These are phyloP conservation scores for Mastigamoeba balamuthi DNA, from an alignment of 78 protist genomes.

Conservation along the genomic window DNA sequence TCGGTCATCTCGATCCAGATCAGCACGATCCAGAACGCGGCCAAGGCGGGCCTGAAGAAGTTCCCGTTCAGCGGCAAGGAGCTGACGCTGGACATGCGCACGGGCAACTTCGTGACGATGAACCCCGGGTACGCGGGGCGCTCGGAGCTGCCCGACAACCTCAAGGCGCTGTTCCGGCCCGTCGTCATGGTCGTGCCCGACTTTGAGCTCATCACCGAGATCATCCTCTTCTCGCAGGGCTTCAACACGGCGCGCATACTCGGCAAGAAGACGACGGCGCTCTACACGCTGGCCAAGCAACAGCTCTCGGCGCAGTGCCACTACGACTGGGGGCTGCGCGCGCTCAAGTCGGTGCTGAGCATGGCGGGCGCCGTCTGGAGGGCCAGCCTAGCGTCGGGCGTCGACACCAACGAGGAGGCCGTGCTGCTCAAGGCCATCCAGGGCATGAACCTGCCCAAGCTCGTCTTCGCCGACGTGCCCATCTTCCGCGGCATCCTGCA, in stretches of 20 bases:
- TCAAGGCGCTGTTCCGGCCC: constrained; percentile 82
- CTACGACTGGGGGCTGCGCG: constrained; percentile 85
- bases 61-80: constrained; percentile 36
- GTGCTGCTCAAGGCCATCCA: constrained; percentile 68
- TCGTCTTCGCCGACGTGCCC: constrained; percentile 61
- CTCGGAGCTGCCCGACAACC: constrained; percentile 86
- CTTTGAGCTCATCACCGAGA: constrained; percentile 85
- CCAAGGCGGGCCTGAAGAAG: not conserved
- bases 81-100: constrained; percentile 15
- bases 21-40: constrained; percentile 29
- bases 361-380: constrained; percentile 76
- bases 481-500: constrained; percentile 37
- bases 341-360: constrained; percentile 77
- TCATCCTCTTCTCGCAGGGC: constrained; percentile 77
- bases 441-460: constrained; percentile 84
- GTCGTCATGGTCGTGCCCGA: constrained; percentile 88
- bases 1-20: constrained; percentile 44
- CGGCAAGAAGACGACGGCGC: constrained; percentile 52
- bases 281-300: constrained; percentile 63
- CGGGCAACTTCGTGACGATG: constrained; percentile 77
- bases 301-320: constrained; percentile 74
- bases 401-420: constrained; percentile 46
- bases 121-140: constrained; percentile 85
- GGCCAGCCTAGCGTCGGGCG: constrained; percentile 4
- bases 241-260: constrained; percentile 37